phyloP scores from a whole-genome alignment of 2,329 filamentous ascomycete species.

The Colletotrichum trifolii region DNA sequence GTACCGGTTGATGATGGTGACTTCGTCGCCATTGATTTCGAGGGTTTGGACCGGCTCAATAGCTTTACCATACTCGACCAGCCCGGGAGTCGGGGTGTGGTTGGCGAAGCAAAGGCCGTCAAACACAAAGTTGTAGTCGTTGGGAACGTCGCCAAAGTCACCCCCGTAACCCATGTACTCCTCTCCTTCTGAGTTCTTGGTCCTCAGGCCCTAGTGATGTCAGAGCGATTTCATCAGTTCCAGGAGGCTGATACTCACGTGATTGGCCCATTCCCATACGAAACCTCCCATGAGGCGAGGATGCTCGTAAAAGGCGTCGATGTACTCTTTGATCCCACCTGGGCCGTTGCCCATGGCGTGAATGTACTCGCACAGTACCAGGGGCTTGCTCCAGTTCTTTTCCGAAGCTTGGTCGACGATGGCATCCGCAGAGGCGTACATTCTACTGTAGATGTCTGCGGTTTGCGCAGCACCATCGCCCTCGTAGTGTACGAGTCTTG shows the following conservation, averaged over 20 bases:
- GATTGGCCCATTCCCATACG: constrained; percentile 74
- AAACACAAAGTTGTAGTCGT: constrained; percentile 70
- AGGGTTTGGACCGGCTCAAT: constrained; percentile 69
- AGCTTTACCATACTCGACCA: constrained; percentile 67
- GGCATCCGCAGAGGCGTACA: constrained; percentile 69
- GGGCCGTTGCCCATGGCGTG: constrained; percentile 81
- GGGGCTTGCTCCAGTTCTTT: constrained; percentile 62
- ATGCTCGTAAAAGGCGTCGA: constrained; percentile 70
- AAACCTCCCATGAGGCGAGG: constrained; percentile 68
- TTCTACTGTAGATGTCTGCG: constrained; percentile 72
- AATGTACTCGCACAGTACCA: constrained; percentile 66
- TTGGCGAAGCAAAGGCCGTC: constrained; percentile 63
- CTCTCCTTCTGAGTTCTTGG: constrained; percentile 53
- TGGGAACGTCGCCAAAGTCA: constrained; percentile 70
- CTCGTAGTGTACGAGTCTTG: constrained; percentile 74
- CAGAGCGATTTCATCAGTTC: constrained; percentile 10
- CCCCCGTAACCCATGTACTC: constrained; percentile 69
- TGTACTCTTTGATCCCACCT: constrained; percentile 74
- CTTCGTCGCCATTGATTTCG: constrained; percentile 51
- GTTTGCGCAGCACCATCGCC: constrained; percentile 67
- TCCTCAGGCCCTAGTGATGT: constrained; percentile 52
- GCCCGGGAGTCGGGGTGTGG: constrained; percentile 63
- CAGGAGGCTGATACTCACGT: constrained; percentile 48
- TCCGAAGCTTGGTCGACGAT: constrained; percentile 53
- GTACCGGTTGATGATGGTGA: constrained; percentile 64